Evolutionary conservation across 768 basidiomycete species (phyloP).

Genomic region (Mrakia frigida): DNA sequence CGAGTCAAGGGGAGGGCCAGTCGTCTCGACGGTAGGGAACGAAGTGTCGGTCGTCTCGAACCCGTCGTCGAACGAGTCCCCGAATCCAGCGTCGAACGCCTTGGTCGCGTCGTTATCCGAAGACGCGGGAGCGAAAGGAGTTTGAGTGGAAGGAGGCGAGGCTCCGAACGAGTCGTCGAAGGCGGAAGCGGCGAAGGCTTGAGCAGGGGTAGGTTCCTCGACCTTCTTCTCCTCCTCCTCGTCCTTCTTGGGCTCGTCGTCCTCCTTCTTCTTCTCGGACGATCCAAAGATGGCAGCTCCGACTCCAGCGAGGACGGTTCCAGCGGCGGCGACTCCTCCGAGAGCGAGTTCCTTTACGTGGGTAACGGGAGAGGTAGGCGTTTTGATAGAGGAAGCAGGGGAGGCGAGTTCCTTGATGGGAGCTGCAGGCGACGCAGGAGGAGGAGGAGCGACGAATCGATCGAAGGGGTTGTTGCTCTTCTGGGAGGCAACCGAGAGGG

Average conservation of each 20-base stretch:
- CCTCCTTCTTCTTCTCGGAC: slow-evolving; percentile 34
- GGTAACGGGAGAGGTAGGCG: neutral
- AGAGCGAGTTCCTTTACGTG: slow-evolving; percentile 31
- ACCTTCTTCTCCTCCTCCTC: slow-evolving; percentile 13
- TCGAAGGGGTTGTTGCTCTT: slow-evolving; percentile 95
- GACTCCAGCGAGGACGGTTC: slow-evolving; percentile 35
- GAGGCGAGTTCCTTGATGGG: slow-evolving; percentile 35
- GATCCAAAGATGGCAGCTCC: slow-evolving; percentile 37
- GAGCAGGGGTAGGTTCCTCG: neutral
- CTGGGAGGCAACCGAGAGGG: slow-evolving; percentile 47
- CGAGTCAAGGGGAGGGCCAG: slow-evolving; percentile 35
- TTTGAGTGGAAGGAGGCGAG: neutral
- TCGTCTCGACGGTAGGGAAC: slow-evolving; percentile 22
- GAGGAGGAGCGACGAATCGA: slow-evolving; percentile 47
- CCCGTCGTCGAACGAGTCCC: slow-evolving; percentile 20
- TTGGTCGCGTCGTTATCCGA: slow-evolving; percentile 8
- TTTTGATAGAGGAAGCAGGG: neutral
- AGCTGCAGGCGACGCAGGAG: neutral
- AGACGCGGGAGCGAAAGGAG: neutral
- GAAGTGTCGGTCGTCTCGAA: slow-evolving; percentile 1
- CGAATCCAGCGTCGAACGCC: slow-evolving; percentile 16
- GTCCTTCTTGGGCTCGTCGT: slow-evolving; percentile 21
- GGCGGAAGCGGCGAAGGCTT: neutral
- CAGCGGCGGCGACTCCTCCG: slow-evolving; percentile 31
- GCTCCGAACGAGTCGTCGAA: slow-evolving; percentile 25